Percentiles rank a stretch among this genome's conserved stretches.
These are phyloP conservation scores for Dendrobium nobile DNA, from an alignment of 106 monocot genomes.

Conservation along the genomic window DNA sequence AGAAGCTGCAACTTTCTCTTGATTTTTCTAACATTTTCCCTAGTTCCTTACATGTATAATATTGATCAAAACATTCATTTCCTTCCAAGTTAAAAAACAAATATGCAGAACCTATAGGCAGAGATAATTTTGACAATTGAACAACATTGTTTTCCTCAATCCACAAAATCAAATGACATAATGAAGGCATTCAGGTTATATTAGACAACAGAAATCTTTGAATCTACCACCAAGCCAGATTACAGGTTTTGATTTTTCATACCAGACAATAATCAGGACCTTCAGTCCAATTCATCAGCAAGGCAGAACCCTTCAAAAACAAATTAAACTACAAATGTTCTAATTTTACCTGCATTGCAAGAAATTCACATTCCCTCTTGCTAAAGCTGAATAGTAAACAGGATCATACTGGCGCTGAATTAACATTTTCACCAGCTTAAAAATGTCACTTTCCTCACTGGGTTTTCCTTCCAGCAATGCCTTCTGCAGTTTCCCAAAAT, in stretches of 20 bases:
- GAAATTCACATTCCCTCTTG: slow-evolving; percentile 95
- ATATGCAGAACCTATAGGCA: background rate
- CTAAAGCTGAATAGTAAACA: slow-evolving; percentile 93
- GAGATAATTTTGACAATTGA: background rate
- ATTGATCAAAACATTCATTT: background rate
- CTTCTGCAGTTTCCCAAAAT: slow-evolving; percentile 70
- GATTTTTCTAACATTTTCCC: background rate
- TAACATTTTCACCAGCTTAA: slow-evolving; percentile 99
- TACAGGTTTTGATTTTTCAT: background rate
- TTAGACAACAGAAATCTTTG: background rate
- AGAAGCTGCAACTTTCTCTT: background rate
- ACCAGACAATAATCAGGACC: background rate
- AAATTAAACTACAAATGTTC: background rate
- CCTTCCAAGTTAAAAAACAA: background rate
- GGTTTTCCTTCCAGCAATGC: slow-evolving; percentile 39
- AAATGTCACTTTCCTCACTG: slow-evolving; percentile 86
- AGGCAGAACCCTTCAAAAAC: background rate
- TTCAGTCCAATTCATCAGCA: background rate
- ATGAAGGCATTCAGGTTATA: background rate
- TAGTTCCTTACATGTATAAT: background rate
- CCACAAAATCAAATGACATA: background rate
- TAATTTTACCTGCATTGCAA: slow-evolving; percentile 85
- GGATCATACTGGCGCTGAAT: slow-evolving; percentile 90
- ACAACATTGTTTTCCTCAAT: background rate
- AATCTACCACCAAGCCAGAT: background rate